phyloP scores from a whole-genome alignment of 116 monocot genomes.

The Dioscorea cayenensis region DNA sequence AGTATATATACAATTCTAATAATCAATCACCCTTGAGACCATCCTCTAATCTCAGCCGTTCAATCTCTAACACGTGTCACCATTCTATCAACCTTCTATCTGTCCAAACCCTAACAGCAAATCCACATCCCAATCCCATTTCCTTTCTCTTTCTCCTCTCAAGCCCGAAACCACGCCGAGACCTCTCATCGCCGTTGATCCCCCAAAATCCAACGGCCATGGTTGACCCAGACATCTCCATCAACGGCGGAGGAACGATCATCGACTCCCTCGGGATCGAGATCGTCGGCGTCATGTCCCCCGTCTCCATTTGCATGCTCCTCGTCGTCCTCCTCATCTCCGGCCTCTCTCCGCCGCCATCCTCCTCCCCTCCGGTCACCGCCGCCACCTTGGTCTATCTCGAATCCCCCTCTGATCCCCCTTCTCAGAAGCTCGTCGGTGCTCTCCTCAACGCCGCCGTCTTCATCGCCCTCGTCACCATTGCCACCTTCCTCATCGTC shows the following conservation, averaged over 20 bases:
- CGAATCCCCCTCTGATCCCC: constrained; percentile 64
- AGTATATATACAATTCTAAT: too few relatives aligned
- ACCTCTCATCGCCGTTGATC: too few relatives aligned
- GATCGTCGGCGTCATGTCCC: constrained; percentile 84
- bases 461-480: constrained; percentile 70
- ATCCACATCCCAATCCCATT: too few relatives aligned
- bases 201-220: not conserved
- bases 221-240: not conserved
- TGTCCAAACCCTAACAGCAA: too few relatives aligned
- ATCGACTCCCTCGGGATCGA: constrained; percentile 66
- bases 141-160: too few relatives aligned
- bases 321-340: constrained; percentile 88
- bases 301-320: constrained; percentile 92
- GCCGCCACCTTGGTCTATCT: constrained; percentile 81
- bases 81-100: too few relatives aligned
- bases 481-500: constrained; percentile 69
- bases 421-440: constrained; percentile 59
- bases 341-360: constrained; percentile 34
- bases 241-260: constrained; percentile 21
- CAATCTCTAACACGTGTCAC: too few relatives aligned
- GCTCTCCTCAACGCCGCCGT: constrained; percentile 74
- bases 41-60: too few relatives aligned
- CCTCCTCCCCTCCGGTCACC: constrained; percentile 29
- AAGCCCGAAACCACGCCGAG: too few relatives aligned
- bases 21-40: too few relatives aligned